A percentile compares a stretch with the other conserved stretches of the same genome.
These are phyloP conservation scores for Xylaria sp. DNA, from an alignment of 495 filamentous ascomycete species.

Conservation along the genomic window DNA sequence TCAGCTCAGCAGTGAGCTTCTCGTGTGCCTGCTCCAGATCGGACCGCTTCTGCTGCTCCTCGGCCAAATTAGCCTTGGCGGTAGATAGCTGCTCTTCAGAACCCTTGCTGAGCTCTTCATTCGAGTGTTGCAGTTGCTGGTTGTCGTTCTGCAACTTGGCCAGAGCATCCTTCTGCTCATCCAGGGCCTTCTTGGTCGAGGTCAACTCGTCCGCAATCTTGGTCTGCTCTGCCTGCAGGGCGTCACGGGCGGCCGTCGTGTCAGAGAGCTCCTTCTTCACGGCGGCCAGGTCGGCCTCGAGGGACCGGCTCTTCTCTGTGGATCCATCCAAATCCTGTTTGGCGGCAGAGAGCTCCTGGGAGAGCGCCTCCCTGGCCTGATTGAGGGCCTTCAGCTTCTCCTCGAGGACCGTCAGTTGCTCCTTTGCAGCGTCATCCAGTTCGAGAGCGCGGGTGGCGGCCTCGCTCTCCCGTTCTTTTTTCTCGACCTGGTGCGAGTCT, in stretches of 20 bases:
- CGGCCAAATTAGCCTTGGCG: slow-evolving; percentile 12
- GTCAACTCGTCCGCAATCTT: slow-evolving; percentile 25
- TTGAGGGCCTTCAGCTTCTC: slow-evolving; percentile 17
- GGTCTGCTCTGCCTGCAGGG: slow-evolving; percentile 17
- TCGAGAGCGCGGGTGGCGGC: slow-evolving; percentile 25
- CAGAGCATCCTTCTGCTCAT: slow-evolving; percentile 20
- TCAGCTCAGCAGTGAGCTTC: slow-evolving; percentile 16
- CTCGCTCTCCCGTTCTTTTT: slow-evolving; percentile 8
- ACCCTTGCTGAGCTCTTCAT: slow-evolving; percentile 7
- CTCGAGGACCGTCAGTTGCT: slow-evolving; percentile 18
- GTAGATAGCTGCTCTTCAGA: slow-evolving; percentile 17
- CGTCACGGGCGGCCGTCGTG: slow-evolving; percentile 13
- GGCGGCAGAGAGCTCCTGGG: slow-evolving; percentile 22
- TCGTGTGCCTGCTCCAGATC: slow-evolving; percentile 22
- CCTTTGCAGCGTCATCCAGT: slow-evolving; percentile 14
- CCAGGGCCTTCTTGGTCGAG: slow-evolving; percentile 22
- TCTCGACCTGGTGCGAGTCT: background rate
- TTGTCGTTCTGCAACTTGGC: slow-evolving; percentile 19
- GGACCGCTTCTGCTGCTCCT: slow-evolving; percentile 20
- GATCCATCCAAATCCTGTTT: slow-evolving; percentile 20
- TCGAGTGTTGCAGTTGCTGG: slow-evolving; percentile 10
- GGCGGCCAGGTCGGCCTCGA: slow-evolving; percentile 17
- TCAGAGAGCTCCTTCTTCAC: slow-evolving; percentile 25
- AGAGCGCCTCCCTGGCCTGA: slow-evolving; percentile 22
- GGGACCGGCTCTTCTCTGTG: slow-evolving; percentile 9